Percentiles rank a stretch among this genome's conserved stretches.
Conservation (phyloP, 2,329 filamentous ascomycete genomes). For the Aspergillus melleus region DNA sequence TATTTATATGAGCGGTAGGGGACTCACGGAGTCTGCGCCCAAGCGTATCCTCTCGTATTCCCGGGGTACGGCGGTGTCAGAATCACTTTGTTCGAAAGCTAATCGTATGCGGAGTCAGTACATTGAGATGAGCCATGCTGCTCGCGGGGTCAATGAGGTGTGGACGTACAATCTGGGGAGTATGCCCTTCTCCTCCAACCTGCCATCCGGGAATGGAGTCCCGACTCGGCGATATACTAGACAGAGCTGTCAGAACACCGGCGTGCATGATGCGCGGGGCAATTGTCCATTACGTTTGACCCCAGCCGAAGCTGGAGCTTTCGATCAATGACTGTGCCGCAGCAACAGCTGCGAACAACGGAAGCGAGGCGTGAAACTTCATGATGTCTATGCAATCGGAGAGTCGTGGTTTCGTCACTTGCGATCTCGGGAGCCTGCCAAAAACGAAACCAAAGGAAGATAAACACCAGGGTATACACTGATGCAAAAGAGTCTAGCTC, state of each 20-base stretch:
- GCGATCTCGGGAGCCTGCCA: not conserved
- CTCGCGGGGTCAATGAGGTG: no score
- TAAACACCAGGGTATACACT: not conserved
- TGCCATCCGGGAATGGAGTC: conserved; percentile 58
- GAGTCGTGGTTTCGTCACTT: conserved; percentile 7
- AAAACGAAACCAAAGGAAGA: conserved; percentile 4
- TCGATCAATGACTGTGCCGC: conserved; percentile 68
- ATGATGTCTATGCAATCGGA: conserved; percentile 34
- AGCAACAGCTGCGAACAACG: conserved; percentile 51
- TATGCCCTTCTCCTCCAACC: conserved; percentile 55
- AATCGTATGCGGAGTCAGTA: conserved; percentile 16
- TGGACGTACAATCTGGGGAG: conserved; percentile 51
- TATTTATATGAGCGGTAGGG: no score
- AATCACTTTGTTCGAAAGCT: conserved; percentile 85
- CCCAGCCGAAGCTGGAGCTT: conserved; percentile 75
- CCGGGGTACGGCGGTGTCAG: conserved; percentile 87
- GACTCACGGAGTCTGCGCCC: conserved; percentile 63
- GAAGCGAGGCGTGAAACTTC: conserved; percentile 41
- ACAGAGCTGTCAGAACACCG: conserved; percentile 10
- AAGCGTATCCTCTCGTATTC: conserved; percentile 78
- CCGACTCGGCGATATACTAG: conserved; percentile 61
- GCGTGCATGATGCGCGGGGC: not conserved
- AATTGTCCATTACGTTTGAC: conserved; percentile 53
- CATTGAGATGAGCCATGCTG: not conserved
- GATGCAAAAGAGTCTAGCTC: not conserved